Conservation (phyloP, 805 yeast species). For the Schwanniomyces vanrijiae region DNA sequence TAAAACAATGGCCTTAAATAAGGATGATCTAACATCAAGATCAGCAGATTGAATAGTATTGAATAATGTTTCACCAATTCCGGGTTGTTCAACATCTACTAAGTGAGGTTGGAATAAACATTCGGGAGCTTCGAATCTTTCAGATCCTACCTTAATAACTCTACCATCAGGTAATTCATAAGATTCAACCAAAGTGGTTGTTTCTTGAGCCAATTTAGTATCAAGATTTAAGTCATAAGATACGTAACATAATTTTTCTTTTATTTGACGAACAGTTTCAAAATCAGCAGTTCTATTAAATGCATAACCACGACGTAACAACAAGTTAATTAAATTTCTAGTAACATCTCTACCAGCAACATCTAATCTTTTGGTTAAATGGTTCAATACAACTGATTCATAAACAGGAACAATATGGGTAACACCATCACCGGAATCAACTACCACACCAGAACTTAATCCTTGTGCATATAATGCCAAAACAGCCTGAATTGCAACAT, state of each 20-base stretch:
- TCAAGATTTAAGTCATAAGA: slow-evolving; percentile 92
- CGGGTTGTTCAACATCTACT: slow-evolving; percentile 96
- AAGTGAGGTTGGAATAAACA: slow-evolving; percentile 94
- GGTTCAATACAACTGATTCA: slow-evolving; percentile 94
- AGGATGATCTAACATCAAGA: slow-evolving; percentile 84
- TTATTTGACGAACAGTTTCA: slow-evolving; percentile 96
- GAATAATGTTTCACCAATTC: slow-evolving; percentile 90
- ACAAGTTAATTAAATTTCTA: slow-evolving; percentile 85
- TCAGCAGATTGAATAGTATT: slow-evolving; percentile 94
- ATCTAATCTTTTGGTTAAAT: slow-evolving; percentile 86
- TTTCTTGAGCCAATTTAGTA: slow-evolving; percentile 81
- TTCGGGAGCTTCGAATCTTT: slow-evolving; percentile 95
- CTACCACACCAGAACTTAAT: slow-evolving; percentile 93
- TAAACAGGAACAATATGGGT: slow-evolving; percentile 98
- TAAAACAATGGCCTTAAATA: slow-evolving; percentile 88
- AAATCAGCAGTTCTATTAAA: slow-evolving; percentile 98
- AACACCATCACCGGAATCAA: slow-evolving; percentile 98
- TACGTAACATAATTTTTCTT: slow-evolving; percentile 93
- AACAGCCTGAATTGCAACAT: slow-evolving; percentile 97
- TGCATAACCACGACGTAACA: slow-evolving; percentile 95
- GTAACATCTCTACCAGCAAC: slow-evolving; percentile 99
- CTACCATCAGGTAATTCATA: slow-evolving; percentile 98
- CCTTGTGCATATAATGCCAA: slow-evolving; percentile 97
- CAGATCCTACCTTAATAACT: slow-evolving; percentile 89
- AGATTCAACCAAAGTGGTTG: slow-evolving; percentile 89